Evolutionary conservation across 371 early-diverging fungal genomes (phyloP).

Genomic region (Mortierella sp.): DNA sequence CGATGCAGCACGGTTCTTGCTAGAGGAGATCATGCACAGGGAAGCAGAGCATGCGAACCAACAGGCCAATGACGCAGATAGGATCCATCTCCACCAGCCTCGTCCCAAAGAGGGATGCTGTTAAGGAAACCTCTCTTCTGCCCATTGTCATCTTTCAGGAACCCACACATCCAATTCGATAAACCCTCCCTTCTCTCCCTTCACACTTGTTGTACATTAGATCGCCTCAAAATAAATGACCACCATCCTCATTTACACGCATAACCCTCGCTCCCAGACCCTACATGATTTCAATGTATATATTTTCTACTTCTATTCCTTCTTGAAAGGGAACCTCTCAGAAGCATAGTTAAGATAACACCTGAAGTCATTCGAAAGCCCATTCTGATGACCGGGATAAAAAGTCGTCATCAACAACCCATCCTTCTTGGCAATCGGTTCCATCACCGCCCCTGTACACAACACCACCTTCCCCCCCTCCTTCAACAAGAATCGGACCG

Average conservation of each 20-base stretch:
- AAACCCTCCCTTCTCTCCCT: neutral
- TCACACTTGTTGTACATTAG: neutral
- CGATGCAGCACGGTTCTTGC: slow-evolving; percentile 70
- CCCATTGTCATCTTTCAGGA: neutral
- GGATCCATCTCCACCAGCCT: slow-evolving; percentile 39
- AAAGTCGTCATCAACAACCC: slow-evolving; percentile 60
- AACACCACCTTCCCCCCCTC: slow-evolving; percentile 67
- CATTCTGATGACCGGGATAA: slow-evolving; percentile 69
- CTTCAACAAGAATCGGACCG: slow-evolving; percentile 64
- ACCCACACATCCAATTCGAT: neutral
- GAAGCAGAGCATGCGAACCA: slow-evolving; percentile 51
- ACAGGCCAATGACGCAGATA: slow-evolving; percentile 34
- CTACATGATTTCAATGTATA: neutral
- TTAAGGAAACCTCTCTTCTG: neutral
- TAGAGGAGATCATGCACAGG: slow-evolving; percentile 57
- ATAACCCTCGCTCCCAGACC: neutral
- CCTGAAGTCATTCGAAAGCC: slow-evolving; percentile 79
- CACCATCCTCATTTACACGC: neutral
- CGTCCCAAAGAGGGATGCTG: slow-evolving; percentile 47
- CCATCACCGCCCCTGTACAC: slow-evolving; percentile 69
- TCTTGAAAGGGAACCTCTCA: slow-evolving; percentile 44
- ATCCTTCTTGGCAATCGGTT: slow-evolving; percentile 22
- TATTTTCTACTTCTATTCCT: slow-evolving; percentile 8
- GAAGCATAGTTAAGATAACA: slow-evolving; percentile 73
- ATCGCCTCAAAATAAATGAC: neutral